phyloP scores from a whole-genome alignment of 2,329 filamentous ascomycete species.

The Fusarium dlaminii region DNA sequence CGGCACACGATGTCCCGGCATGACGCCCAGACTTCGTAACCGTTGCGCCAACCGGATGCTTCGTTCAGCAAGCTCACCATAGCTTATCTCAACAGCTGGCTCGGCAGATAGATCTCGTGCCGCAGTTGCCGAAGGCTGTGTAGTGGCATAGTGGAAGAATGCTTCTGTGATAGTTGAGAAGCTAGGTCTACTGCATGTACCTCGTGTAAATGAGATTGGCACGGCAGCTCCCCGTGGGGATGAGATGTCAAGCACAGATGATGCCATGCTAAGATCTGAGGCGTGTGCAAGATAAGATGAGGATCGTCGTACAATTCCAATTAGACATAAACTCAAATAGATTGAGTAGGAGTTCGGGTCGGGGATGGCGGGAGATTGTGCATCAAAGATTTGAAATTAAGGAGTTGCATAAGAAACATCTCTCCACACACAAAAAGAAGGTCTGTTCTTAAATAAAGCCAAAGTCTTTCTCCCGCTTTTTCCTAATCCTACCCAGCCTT shows the following conservation, averaged over 20 bases:
- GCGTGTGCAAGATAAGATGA: conserved; percentile 16
- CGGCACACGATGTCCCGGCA: conserved; percentile 59
- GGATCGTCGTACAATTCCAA: conserved; percentile 24
- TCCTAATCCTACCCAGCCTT: conserved; percentile 15
- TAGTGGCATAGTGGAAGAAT: conserved; percentile 50
- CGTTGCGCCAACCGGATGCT: conserved; percentile 50
- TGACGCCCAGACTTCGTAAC: conserved; percentile 52
- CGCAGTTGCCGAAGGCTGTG: conserved; percentile 50
- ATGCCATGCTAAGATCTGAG: conserved; percentile 24
- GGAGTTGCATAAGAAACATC: conserved; percentile 11
- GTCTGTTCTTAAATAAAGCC: conserved; percentile 27
- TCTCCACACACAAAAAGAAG: conserved; percentile 23
- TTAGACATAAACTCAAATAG: conserved; percentile 21
- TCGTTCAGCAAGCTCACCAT: conserved; percentile 53
- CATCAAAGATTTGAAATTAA: conserved; percentile 30
- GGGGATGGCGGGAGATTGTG: background rate
- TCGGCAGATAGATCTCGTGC: conserved; percentile 48
- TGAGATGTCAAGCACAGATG: background rate
- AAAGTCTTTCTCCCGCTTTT: conserved; percentile 1
- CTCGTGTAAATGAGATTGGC: conserved; percentile 36
- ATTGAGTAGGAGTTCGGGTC: background rate
- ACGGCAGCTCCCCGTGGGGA: conserved; percentile 7
- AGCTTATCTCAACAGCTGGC: conserved; percentile 52
- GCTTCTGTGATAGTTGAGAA: conserved; percentile 49
- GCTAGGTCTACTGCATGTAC: conserved; percentile 25